Percentiles rank a stretch among this genome's conserved stretches.
phyloP scores from a whole-genome alignment of 805 yeast genomes.

The Metschnikowia proteae region DNA sequence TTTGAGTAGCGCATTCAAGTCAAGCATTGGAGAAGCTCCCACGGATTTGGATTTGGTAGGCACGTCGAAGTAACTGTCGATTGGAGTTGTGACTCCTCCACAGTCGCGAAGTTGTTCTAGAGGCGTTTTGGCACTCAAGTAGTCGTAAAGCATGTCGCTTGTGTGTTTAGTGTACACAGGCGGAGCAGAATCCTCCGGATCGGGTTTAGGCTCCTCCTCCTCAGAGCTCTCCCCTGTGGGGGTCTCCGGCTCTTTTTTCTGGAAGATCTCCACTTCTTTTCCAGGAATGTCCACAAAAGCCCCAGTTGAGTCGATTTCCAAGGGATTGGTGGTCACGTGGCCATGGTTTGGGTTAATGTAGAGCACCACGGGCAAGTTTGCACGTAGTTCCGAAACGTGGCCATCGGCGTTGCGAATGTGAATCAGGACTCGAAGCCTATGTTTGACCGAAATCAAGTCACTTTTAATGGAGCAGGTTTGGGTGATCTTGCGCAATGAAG shows the following conservation, averaged over 20 bases:
- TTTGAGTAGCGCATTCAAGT: conserved; percentile 24
- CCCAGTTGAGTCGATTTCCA: conserved; percentile 29
- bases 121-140: conserved; percentile 32
- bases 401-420: conserved; percentile 47
- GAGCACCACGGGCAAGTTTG: conserved; percentile 46
- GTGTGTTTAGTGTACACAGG: conserved; percentile 41
- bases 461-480: conserved; percentile 42
- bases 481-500: conserved; percentile 35
- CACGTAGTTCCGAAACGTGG: conserved; percentile 48
- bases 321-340: conserved; percentile 32
- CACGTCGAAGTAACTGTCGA: conserved; percentile 33
- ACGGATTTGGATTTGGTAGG: conserved; percentile 14
- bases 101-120: conserved; percentile 32
- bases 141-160: conserved; percentile 37
- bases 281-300: conserved; percentile 20
- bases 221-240: conserved; percentile 6
- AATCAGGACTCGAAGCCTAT: conserved; percentile 42
- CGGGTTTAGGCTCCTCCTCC: conserved; percentile 15
- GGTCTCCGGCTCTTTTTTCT: conserved; percentile 19
- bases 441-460: conserved; percentile 42
- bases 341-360: conserved; percentile 42
- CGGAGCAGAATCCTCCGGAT: conserved; percentile 36
- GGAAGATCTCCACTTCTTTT: conserved; percentile 28
- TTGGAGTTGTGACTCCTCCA: conserved; percentile 15
- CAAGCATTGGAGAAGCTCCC: conserved; percentile 18